Base-by-base conservation (phyloP, 108 stramenopile species). In the Cyclostephanos invisitatus region DNA sequence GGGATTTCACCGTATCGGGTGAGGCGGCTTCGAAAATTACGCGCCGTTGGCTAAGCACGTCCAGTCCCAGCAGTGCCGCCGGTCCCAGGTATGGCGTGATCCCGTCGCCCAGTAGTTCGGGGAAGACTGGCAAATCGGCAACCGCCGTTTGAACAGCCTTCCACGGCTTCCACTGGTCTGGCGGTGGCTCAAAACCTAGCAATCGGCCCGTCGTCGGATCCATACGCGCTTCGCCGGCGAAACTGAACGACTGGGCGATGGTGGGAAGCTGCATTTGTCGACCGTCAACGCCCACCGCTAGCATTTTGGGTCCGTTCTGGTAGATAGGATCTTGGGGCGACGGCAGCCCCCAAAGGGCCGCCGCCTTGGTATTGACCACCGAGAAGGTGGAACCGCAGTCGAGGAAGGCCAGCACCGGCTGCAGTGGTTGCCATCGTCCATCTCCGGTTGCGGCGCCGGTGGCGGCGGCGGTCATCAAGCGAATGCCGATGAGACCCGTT, bases 361-460 rank as follows among this genome's bases (percentile, higher is more conserved):
- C 87, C 10, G 89, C 89, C 18, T 75, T 83, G 87, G 86, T 87
- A 67, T 92, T 92, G 11, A 90, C 66, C 7, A 73, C 72, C 15
- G 86, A 88, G 46, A 92, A 90, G 17, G 84, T 72, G 2, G 89
- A 64, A 25, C 91, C 91, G 51, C 91, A 92, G 67, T 92, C 91
- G 5, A 92, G 57, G 61, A 92, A 77, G 7, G 83, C 89, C 36
- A 89, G 51, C 44, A 89, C 80, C 50, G 91, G 91, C 54, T 92
- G 91, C 12, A 48, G 51, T 21, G 64, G 32, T 12, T 51, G 47
- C 21, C 21, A 29, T 25, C n/a, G 35, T 21, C 35, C 50, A 20
- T 62, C 17, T 11, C 61, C 70, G 27, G 79, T 56, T 22, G 15
- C 56, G 18, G 27, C 24, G 9, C 29, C 14, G 27, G 27, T 1